Evolutionary conservation across 768 basidiomycete species (phyloP).

Genomic region (Austroboletus festivus): DNA sequence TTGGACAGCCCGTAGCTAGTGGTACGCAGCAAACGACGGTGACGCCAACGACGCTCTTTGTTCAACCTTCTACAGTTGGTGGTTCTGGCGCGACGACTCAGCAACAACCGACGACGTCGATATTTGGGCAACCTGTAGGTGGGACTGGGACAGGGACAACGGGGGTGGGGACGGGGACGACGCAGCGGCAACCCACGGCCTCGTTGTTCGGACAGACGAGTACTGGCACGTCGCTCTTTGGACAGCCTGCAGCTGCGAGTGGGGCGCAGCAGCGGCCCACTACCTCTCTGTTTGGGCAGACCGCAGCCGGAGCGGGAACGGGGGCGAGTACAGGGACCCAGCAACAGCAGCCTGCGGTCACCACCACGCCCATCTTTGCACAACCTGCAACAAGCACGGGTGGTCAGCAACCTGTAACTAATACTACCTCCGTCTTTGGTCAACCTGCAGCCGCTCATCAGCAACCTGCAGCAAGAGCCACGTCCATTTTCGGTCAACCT

Average conservation of each 20-base stretch:
- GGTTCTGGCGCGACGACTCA: too few species aligned
- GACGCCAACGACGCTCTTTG: slow-evolving; percentile 30
- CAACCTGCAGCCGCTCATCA: slow-evolving; percentile 35
- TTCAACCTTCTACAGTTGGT: too few species aligned
- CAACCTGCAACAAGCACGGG: slow-evolving; percentile 7
- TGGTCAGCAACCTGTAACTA: slow-evolving; percentile 7
- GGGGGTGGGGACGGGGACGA: background rate
- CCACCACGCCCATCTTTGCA: slow-evolving; percentile 32
- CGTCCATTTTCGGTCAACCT: slow-evolving; percentile 26
- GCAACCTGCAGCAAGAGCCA: slow-evolving; percentile 28
- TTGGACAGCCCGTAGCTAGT: slow-evolving; percentile 33
- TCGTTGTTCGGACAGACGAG: slow-evolving; percentile 5
- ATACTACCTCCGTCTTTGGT: slow-evolving; percentile 16
- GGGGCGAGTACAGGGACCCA: background rate
- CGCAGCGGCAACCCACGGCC: slow-evolving; percentile 24
- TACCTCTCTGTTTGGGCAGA: slow-evolving; percentile 35
- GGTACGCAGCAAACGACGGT: slow-evolving; percentile 19
- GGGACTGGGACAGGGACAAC: slow-evolving; percentile 12
- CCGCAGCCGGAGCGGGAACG: slow-evolving; percentile 14
- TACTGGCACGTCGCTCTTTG: background rate
- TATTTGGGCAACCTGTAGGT: slow-evolving; percentile 10
- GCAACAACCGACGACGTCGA: slow-evolving; percentile 5
- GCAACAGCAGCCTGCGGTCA: slow-evolving; percentile 8
- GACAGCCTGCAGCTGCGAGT: slow-evolving; percentile 9
- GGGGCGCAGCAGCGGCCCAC: slow-evolving; percentile 29